These are phyloP conservation scores for Solioccasus polychromus DNA, from an alignment of 768 basidiomycete species.

Conservation along the genomic window DNA sequence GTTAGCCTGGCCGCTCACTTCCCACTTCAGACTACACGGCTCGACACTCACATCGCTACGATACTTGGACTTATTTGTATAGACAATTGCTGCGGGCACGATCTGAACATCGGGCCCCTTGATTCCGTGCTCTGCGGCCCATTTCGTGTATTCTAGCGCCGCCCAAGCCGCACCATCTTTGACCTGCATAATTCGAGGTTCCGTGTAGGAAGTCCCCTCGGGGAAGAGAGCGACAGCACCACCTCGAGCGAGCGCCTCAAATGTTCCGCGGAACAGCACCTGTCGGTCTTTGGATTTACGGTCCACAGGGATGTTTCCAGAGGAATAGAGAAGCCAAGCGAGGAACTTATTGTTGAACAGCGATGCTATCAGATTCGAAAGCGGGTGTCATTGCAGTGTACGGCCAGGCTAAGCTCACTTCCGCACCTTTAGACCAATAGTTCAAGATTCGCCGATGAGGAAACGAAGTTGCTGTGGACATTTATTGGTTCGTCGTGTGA, in stretches of 20 bases:
- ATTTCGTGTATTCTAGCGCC: slow-evolving; percentile 87
- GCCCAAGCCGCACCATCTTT: slow-evolving; percentile 96
- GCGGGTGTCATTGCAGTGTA: slow-evolving; percentile 9
- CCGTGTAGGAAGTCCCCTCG: slow-evolving; percentile 91
- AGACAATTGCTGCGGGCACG: slow-evolving; percentile 85
- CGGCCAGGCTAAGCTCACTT: slow-evolving; percentile 10
- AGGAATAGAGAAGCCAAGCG: slow-evolving; percentile 72
- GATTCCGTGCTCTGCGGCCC: slow-evolving; percentile 58
- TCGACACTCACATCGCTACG: slow-evolving; percentile 69
- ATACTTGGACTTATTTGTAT: slow-evolving; percentile 96
- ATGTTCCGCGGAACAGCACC: slow-evolving; percentile 82
- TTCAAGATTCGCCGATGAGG: slow-evolving; percentile 81
- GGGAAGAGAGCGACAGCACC: slow-evolving; percentile 91
- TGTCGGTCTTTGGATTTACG: slow-evolving; percentile 92
- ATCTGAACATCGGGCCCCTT: slow-evolving; percentile 50
- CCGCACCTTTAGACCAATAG: slow-evolving; percentile 89
- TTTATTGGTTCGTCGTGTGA: slow-evolving; percentile 17
- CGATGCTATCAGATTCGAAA: slow-evolving; percentile 45
- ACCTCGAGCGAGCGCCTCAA: slow-evolving; percentile 78
- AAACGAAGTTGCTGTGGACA: slow-evolving; percentile 66
- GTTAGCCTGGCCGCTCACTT: slow-evolving; percentile 11
- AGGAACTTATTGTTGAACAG: slow-evolving; percentile 79
- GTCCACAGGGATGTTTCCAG: slow-evolving; percentile 98
- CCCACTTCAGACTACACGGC: slow-evolving; percentile 19
- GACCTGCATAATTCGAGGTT: slow-evolving; percentile 88